These are phyloP conservation scores for Russula griseocarnosa DNA, from an alignment of 768 basidiomycete species.

Conservation along the genomic window DNA sequence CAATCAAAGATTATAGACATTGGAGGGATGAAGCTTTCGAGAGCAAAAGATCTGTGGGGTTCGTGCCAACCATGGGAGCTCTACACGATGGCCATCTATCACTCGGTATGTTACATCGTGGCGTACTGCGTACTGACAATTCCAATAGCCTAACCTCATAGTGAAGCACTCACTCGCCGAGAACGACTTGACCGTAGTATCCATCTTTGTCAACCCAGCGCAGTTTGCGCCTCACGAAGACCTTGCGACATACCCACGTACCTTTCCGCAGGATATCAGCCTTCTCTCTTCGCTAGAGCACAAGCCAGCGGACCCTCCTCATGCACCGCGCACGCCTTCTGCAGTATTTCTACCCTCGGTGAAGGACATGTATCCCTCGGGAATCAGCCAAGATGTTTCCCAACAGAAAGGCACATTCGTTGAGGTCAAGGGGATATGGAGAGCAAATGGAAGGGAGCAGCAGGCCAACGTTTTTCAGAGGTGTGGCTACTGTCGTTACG, in stretches of 20 bases:
- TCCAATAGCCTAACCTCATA: slow-evolving; percentile 34
- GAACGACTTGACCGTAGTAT: slow-evolving; percentile 85
- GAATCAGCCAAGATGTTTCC: slow-evolving; percentile 70
- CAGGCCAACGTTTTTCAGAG: slow-evolving; percentile 89
- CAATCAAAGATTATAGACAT: slow-evolving; percentile 56
- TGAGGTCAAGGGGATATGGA: slow-evolving; percentile 82
- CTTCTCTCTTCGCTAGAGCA: slow-evolving; percentile 44
- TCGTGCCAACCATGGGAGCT: slow-evolving; percentile 98
- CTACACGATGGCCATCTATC: slow-evolving; percentile 90
- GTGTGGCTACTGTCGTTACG: slow-evolving; percentile 90
- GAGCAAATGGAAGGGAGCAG: slow-evolving; percentile 90
- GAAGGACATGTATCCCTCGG: slow-evolving; percentile 88
- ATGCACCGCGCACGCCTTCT: slow-evolving; percentile 43
- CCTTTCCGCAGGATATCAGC: slow-evolving; percentile 69
- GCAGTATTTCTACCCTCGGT: slow-evolving; percentile 80
- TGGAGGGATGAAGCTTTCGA: slow-evolving; percentile 71
- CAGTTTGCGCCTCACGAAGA: slow-evolving; percentile 98
- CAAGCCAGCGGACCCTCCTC: slow-evolving; percentile 25
- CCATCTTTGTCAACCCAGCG: slow-evolving; percentile 97
- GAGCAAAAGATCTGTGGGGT: slow-evolving; percentile 68
- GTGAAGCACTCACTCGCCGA: slow-evolving; percentile 71
- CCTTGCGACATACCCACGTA: slow-evolving; percentile 85
- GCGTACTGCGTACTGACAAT: slow-evolving; percentile 13
- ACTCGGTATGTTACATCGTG: slow-evolving; percentile 57
- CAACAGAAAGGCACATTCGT: slow-evolving; percentile 86